A percentile compares a stretch with the other conserved stretches of the same genome.
These are phyloP conservation scores for Penicillium silybi DNA, from an alignment of 495 filamentous ascomycete genomes.

Conservation along the genomic window DNA sequence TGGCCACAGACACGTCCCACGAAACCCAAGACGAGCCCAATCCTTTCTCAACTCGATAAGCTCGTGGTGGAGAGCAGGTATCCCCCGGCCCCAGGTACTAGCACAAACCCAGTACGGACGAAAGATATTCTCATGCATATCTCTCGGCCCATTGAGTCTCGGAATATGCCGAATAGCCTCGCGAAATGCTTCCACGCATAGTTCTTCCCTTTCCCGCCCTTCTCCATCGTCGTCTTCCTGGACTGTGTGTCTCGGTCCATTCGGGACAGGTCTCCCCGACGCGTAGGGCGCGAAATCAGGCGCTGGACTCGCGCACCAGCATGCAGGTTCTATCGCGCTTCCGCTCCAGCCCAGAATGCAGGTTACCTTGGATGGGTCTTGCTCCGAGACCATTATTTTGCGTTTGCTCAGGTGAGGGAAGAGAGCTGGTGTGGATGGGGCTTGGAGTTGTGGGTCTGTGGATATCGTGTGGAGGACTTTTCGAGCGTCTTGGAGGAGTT, in stretches of 20 bases:
- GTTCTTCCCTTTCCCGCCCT: background rate
- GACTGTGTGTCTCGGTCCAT: background rate
- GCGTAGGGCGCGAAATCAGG: background rate
- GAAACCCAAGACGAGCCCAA: background rate
- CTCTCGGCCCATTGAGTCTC: background rate
- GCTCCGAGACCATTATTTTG: conserved; percentile 41
- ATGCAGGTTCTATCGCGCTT: conserved; percentile 36
- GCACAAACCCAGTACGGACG: background rate
- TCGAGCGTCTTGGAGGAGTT: background rate
- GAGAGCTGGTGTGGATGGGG: background rate
- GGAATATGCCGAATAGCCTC: background rate
- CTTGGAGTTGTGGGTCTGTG: background rate
- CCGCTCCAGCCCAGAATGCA: conserved; percentile 42
- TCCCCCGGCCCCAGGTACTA: background rate
- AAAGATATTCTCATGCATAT: background rate
- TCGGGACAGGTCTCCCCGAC: background rate
- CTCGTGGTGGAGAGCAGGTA: background rate
- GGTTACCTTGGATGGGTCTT: conserved; percentile 38
- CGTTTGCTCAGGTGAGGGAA: conserved; percentile 40
- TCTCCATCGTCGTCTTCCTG: background rate
- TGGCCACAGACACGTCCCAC: background rate
- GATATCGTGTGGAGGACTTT: background rate
- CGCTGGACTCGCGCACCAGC: conserved; percentile 31
- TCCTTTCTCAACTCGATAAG: background rate
- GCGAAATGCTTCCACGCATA: background rate